Conservation (phyloP, 805 yeast species). For the Candida sphagnicola region DNA sequence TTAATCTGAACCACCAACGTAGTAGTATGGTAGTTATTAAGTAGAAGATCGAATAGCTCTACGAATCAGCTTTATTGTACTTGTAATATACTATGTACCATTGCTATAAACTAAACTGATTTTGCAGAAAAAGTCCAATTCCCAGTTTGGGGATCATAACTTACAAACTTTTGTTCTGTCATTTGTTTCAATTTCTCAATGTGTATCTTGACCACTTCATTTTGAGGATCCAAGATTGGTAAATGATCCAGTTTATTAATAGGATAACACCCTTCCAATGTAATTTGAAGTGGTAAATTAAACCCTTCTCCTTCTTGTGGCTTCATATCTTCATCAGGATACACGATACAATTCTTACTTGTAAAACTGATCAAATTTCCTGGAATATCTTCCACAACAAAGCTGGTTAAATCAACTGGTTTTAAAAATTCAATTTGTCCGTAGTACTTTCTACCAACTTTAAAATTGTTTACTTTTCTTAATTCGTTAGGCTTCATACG, state of each 20-base stretch:
- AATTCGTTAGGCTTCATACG: conserved; percentile 59
- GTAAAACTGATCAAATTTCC: conserved; percentile 63
- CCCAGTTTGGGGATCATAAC: conserved; percentile 75
- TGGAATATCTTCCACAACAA: conserved; percentile 59
- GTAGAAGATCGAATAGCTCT: too few species aligned
- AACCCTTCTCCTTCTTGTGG: conserved; percentile 79
- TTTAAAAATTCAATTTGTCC: conserved; percentile 74
- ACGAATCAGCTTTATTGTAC: too few species aligned
- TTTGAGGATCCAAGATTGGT: conserved; percentile 74
- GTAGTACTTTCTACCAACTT: conserved; percentile 72
- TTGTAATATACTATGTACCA: background rate
- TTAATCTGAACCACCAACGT: too few species aligned
- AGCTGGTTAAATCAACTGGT: conserved; percentile 79
- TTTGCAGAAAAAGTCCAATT: conserved; percentile 62
- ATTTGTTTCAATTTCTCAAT: conserved; percentile 60
- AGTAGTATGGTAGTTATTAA: too few species aligned
- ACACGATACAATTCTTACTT: conserved; percentile 58
- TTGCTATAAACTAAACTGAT: conserved; percentile 17
- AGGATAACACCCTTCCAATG: conserved; percentile 80
- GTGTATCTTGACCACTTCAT: conserved; percentile 66
- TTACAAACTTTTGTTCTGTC: conserved; percentile 59
- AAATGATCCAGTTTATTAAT: conserved; percentile 64
- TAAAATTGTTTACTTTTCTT: conserved; percentile 58
- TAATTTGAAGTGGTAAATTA: conserved; percentile 69
- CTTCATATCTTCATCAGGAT: conserved; percentile 60